phyloP scores from a whole-genome alignment of 1,284 basidiomycete species.

The Malassezia vespertilionis region DNA sequence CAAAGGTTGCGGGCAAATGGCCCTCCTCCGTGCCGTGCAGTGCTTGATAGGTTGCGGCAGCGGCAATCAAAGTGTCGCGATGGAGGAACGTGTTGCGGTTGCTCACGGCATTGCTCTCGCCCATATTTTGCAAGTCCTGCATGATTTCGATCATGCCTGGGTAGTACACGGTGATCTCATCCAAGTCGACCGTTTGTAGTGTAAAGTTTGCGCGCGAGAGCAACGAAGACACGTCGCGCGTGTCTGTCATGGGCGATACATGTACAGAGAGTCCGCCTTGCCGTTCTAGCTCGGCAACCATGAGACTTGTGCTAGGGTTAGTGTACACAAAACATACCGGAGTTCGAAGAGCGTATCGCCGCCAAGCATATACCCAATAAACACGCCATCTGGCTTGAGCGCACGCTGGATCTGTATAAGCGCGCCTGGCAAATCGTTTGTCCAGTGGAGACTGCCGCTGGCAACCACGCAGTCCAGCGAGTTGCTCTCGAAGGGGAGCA shows the following conservation, averaged over 20 bases:
- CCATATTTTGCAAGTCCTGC: slow-evolving; percentile 87
- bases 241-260: slow-evolving; percentile 93
- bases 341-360: slow-evolving; percentile 95
- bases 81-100: slow-evolving; percentile 57
- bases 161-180: slow-evolving; percentile 81
- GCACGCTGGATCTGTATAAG: slow-evolving; percentile 79
- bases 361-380: slow-evolving; percentile 85
- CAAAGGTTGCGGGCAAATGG: slow-evolving; percentile 83
- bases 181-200: slow-evolving; percentile 84
- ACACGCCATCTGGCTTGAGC: slow-evolving; percentile 82
- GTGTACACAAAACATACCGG: slow-evolving; percentile 48
- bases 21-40: slow-evolving; percentile 56
- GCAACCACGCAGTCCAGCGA: slow-evolving; percentile 87
- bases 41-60: slow-evolving; percentile 82
- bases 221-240: slow-evolving; percentile 56
- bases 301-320: slow-evolving; percentile 59
- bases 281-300: slow-evolving; percentile 85
- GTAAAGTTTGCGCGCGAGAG: slow-evolving; percentile 86
- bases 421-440: slow-evolving; percentile 90
- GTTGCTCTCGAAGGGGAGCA: slow-evolving; percentile 55
- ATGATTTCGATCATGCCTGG: slow-evolving; percentile 94
- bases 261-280: slow-evolving; percentile 91
- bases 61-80: slow-evolving; percentile 78
- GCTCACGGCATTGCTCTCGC: slow-evolving; percentile 82
- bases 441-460: slow-evolving; percentile 86